Evolutionary conservation across 768 basidiomycete species (phyloP), one percentile per base, ranked within the genome.

Genomic region (Daedaleopsis nitida): DNA sequence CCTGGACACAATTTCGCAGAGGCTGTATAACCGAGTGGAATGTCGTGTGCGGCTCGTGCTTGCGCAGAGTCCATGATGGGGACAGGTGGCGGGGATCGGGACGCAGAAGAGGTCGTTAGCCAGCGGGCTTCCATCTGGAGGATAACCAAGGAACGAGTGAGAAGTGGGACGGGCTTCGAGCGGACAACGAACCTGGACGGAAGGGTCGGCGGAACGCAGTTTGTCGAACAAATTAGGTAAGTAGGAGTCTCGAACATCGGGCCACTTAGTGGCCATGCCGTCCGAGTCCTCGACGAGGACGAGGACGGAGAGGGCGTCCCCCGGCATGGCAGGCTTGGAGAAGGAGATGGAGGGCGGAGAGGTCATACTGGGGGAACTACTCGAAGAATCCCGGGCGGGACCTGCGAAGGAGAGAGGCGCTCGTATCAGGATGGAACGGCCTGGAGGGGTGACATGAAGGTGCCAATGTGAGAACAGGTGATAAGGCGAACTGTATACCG

Each of bases 241-340:
- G 59, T 70, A 71, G 27, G 59, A 58, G 52, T 63, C 55, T 23
- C 66, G 65, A 51, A 74, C 56, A 19, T 71, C 68, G 52, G 55
- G 52, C 72, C 72, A 72, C 57, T 67, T 65, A 21, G 55, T 52
- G 17, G 54, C 48, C 68, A 74, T 70, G 17, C 45, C 50, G 19
- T 42, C 43, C 1, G 71, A 70, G 55, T 67, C 64, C 60, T 74
- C 72, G 50, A 72, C 60, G 55, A 74, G 68, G 37, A 74, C 67
- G n/a, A 72, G 57, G 32, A 71, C 67, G 17, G 69, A 68, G n/a
- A 67, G 62, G 16, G 69, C 60, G 55, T 72, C 67, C 10, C 68
- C 64, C 24, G 68, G 61, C 42, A 57, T 58, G 49, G 64, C 60
- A 16, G 66, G 64, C 34, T 61, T 50, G 52, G 70, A 59, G 62